phyloP scores from a whole-genome alignment of 169 alveolate genomes.

The Plasmodium vivax region DNA sequence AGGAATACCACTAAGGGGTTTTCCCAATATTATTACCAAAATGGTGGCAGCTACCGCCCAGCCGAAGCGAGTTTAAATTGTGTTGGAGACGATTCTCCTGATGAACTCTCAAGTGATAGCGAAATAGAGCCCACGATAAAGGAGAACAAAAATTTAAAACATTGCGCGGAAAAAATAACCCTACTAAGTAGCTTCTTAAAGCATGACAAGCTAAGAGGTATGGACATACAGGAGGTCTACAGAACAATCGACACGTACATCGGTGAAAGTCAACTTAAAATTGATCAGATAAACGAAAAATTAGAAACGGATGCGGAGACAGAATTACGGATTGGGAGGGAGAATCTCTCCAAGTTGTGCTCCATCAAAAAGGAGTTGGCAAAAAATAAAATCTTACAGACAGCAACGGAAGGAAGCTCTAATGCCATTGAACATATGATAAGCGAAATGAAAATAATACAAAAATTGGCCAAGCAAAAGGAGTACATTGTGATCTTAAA shows the following conservation, averaged over 20 bases:
- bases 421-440: conserved; percentile 37
- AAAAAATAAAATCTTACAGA: background rate
- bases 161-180: conserved; percentile 14
- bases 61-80: background rate
- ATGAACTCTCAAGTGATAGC: background rate
- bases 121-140: background rate
- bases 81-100: background rate
- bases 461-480: conserved; percentile 39
- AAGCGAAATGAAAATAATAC: conserved; percentile 57
- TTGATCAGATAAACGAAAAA: conserved; percentile 3
- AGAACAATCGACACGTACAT: conserved; percentile 36
- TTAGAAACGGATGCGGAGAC: conserved; percentile 10
- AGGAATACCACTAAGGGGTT: background rate
- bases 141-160: conserved; percentile 22
- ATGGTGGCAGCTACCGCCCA: background rate
- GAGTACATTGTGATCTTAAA: conserved; percentile 45
- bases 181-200: background rate
- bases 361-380: conserved; percentile 33
- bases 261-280: background rate
- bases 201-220: conserved; percentile 12
- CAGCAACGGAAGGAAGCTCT: conserved; percentile 11
- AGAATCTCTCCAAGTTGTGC: background rate
- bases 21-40: background rate
- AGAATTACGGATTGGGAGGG: conserved; percentile 17
- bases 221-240: conserved; percentile 10